phyloP scores from a whole-genome alignment of 345 rosid genomes.

The Hibiscus syriacus region DNA sequence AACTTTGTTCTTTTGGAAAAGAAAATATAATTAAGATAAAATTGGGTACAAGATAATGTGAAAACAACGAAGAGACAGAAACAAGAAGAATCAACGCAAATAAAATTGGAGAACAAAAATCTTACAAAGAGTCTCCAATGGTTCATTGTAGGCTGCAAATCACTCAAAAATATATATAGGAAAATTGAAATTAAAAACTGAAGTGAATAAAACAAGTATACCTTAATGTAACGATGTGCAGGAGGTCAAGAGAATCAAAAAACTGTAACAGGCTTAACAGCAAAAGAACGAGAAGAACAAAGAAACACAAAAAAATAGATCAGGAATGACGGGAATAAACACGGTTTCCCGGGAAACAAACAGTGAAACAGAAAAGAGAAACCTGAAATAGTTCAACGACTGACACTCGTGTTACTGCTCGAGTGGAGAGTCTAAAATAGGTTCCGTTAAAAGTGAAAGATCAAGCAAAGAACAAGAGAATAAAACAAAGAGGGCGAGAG shows the following conservation, averaged over 20 bases:
- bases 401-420: neutral
- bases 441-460: too few species aligned
- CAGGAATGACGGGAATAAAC: neutral
- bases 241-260: slow-evolving; percentile 2
- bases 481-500: too few species aligned
- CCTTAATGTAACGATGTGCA: neutral
- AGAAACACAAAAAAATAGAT: neutral
- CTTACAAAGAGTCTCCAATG: neutral
- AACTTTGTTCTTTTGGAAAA: neutral
- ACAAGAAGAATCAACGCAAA: neutral
- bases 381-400: neutral
- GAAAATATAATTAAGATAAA: neutral
- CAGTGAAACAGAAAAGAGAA: neutral
- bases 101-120: too few species aligned
- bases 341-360: slow-evolving; percentile 21
- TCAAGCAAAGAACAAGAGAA: neutral
- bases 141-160: neutral
- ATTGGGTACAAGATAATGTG: too few species aligned
- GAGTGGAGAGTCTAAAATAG: neutral
- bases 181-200: neutral
- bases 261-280: neutral
- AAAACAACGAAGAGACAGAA: neutral
- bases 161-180: neutral
- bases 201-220: neutral
- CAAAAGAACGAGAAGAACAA: neutral